These are phyloP conservation scores for Phaffia rhodozyma DNA, from an alignment of 1,284 basidiomycete genomes.

Conservation along the genomic window DNA sequence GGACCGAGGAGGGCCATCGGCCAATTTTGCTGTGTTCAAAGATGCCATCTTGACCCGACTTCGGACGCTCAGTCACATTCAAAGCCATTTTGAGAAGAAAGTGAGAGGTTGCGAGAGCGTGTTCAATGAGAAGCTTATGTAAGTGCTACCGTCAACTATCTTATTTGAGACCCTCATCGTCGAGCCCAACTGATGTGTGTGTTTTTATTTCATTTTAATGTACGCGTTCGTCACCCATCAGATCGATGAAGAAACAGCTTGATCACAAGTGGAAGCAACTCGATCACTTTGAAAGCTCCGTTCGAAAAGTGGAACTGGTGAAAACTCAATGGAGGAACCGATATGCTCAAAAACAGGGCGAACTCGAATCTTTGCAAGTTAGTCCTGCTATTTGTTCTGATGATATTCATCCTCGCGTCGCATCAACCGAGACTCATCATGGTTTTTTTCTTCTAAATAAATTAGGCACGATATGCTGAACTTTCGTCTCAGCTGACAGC, in stretches of 20 bases:
- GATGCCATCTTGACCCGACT: conserved; percentile 84
- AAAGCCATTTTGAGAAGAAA: conserved; percentile 73
- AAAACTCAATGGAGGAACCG: conserved; percentile 80
- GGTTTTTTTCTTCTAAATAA: not conserved
- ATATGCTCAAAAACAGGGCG: conserved; percentile 68
- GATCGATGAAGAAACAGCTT: conserved; percentile 71
- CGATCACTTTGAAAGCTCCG: conserved; percentile 79
- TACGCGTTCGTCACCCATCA: conserved; percentile 22
- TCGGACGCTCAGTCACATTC: conserved; percentile 68
- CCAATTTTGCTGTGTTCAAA: conserved; percentile 86
- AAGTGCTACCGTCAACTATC: conserved; percentile 22
- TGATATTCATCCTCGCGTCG: not conserved
- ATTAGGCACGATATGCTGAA: conserved; percentile 59
- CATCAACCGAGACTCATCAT: not conserved
- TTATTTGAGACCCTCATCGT: not conserved
- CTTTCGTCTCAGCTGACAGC: conserved; percentile 59
- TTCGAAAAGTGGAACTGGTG: conserved; percentile 71
- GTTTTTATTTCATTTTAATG: not conserved
- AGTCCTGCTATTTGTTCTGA: conserved; percentile 17
- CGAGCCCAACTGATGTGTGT: not conserved
- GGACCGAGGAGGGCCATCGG: conserved; percentile 34
- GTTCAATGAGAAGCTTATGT: conserved; percentile 55
- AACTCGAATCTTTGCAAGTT: conserved; percentile 74
- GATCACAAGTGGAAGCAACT: conserved; percentile 83
- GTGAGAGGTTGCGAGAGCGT: conserved; percentile 64